Conservation (phyloP, 78 protist genomes). For the Dictyostelium discoideum region DNA sequence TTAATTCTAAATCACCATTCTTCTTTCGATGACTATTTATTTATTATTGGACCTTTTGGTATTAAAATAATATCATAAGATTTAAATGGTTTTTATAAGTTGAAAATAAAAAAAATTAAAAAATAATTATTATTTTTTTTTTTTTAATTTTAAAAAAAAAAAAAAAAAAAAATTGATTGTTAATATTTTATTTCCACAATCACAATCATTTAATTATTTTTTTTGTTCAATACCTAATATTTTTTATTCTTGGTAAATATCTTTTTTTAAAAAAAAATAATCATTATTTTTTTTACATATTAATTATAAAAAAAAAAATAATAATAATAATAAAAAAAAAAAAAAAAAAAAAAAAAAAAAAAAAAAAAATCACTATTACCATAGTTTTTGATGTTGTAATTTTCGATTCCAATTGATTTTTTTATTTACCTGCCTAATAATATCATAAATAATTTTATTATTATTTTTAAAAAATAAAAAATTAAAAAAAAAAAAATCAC, state of each 20-base stretch:
- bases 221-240: background rate
- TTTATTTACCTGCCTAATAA: background rate
- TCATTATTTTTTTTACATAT: no score
- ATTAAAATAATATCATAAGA: background rate
- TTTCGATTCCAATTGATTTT: background rate
- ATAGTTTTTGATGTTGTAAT: background rate
- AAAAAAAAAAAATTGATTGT: background rate
- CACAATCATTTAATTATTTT: background rate
- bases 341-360: no score
- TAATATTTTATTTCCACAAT: background rate
- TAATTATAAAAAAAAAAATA: no score
- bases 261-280: no score
- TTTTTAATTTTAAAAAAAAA: no score
- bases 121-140: no score
- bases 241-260: background rate
- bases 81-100: background rate
- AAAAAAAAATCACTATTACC: no score
- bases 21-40: background rate
- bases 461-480: no score
- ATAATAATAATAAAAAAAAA: no score
- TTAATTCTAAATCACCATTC: background rate
- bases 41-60: background rate
- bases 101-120: background rate
- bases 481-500: background rate
- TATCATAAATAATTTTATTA: background rate